phyloP scores from a whole-genome alignment of 139 green algal species.

The Astrephomene gubernaculifera region DNA sequence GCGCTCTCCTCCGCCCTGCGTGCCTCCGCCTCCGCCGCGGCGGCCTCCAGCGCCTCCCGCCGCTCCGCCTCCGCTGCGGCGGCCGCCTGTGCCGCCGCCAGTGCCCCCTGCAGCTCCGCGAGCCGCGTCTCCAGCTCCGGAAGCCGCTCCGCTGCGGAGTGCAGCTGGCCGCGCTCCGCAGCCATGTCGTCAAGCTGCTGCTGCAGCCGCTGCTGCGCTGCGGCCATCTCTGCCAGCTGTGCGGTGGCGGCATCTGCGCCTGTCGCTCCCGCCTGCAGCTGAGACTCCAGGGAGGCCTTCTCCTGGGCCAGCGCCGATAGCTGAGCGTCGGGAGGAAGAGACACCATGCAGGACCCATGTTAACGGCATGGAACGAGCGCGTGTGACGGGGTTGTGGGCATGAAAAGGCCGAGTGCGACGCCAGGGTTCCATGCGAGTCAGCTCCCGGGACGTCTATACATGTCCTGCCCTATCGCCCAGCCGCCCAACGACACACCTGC shows the following conservation, averaged over 20 bases:
- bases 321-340: background rate
- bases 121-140: conserved; percentile 10
- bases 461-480: too few relatives aligned
- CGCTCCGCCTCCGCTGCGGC: background rate
- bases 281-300: conserved; percentile 26
- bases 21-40: background rate
- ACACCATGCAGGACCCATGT: too few relatives aligned
- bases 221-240: background rate
- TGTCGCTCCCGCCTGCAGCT: background rate
- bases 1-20: background rate
- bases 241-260: background rate
- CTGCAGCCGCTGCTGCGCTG: background rate
- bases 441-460: too few relatives aligned
- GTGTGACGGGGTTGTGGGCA: too few relatives aligned
- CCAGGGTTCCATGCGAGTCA: too few relatives aligned
- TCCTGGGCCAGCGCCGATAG: conserved; percentile 10
- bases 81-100: background rate
- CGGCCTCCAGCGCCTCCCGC: background rate
- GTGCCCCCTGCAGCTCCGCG: background rate
- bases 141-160: background rate
- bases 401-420: too few relatives aligned
- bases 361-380: too few relatives aligned
- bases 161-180: conserved; percentile 5
- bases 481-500: conserved; percentile 29
- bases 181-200: background rate